Percentiles rank a stretch among this genome's conserved stretches.
phyloP scores from a whole-genome alignment of 129 eudicot species.

The carrot (Daucus carota) region DH1_v3.0 NC_030388.2:25090001-25090500 shows the following conservation, averaged over 20 bases:
- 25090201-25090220: conserved; percentile 59
- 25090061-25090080: conserved; percentile 69
- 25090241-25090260: conserved; percentile 60
- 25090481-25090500: conserved; percentile 42
- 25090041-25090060: conserved; percentile 54
- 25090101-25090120: conserved; percentile 87
- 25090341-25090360: conserved; percentile 22
- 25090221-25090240: conserved; percentile 68
- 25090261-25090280: conserved; percentile 68
- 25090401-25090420: conserved; percentile 15
- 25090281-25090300: conserved; percentile 51
- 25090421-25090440: conserved; percentile 30
- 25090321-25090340: conserved; percentile 22
- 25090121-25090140: conserved; percentile 85
- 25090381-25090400: conserved; percentile 30
- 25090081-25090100: conserved; percentile 59
- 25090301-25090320: conserved; percentile 50
- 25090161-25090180: conserved; percentile 47
- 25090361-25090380: conserved; percentile 29
- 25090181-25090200: conserved; percentile 52
- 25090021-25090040: conserved; percentile 79
- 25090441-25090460: conserved; percentile 30
- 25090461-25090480: conserved; percentile 37
- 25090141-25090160: conserved; percentile 65
- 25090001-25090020: conserved; percentile 82